These are phyloP conservation scores for Nitzschia palea DNA, from an alignment of 108 stramenopile species.

Conservation along the genomic window DNA sequence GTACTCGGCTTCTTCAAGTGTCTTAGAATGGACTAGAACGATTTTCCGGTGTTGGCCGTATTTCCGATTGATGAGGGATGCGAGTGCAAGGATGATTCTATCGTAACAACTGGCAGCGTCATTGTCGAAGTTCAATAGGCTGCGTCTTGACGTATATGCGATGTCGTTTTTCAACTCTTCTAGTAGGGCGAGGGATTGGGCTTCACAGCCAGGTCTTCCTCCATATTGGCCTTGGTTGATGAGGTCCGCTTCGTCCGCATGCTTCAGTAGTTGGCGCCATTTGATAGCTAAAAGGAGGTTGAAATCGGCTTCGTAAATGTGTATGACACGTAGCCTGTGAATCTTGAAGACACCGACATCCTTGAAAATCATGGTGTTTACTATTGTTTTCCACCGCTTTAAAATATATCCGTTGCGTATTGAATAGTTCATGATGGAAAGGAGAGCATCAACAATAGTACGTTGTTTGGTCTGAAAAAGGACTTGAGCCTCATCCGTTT, in stretches of 20 bases:
- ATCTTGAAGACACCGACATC: background rate
- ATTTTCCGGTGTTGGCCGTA: background rate
- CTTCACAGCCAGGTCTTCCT: slow-evolving; percentile 2
- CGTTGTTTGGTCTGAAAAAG: background rate
- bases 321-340: slow-evolving; percentile 10
- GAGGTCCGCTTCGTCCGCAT: background rate
- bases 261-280: background rate
- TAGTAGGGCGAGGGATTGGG: background rate
- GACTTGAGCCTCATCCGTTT: background rate
- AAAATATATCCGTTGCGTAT: background rate
- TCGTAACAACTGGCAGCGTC: slow-evolving; percentile 7
- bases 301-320: slow-evolving; percentile 16
- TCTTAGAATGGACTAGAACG: background rate
- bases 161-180: slow-evolving; percentile 1
- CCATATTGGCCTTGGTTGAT: background rate
- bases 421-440: background rate
- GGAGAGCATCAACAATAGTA: background rate
- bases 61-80: background rate
- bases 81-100: background rate
- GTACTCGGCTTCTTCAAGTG: background rate
- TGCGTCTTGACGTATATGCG: background rate
- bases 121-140: no score
- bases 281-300: background rate
- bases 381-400: background rate
- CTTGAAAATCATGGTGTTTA: background rate